Percentiles rank a stretch among this genome's conserved stretches.
phyloP scores from a whole-genome alignment of 2,329 filamentous ascomycete species.

The Colletotrichum eremochloae region DNA sequence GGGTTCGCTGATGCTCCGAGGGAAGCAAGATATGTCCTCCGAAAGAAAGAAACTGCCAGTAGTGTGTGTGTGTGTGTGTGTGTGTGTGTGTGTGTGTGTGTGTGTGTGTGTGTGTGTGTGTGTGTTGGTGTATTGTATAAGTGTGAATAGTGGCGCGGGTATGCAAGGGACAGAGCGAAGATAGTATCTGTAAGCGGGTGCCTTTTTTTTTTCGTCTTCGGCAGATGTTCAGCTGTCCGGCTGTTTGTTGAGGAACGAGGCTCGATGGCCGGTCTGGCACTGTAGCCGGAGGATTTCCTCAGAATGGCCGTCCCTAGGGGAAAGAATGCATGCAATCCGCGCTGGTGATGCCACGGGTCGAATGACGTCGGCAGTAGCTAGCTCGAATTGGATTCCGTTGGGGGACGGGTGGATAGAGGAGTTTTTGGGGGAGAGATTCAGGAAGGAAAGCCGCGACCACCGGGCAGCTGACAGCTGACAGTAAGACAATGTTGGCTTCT shows the following conservation, averaged over 20 bases:
- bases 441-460: neutral
- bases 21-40: neutral
- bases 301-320: slow-evolving; percentile 30
- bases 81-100: neutral
- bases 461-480: neutral
- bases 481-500: neutral
- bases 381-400: slow-evolving; percentile 39
- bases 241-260: slow-evolving; percentile 22
- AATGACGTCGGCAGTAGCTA: slow-evolving; percentile 39
- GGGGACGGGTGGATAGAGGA: slow-evolving; percentile 22
- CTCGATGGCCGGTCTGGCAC: neutral
- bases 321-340: slow-evolving; percentile 23
- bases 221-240: neutral
- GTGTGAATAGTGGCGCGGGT: neutral
- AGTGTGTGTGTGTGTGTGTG: slow-evolving; percentile 3
- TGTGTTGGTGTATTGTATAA: neutral
- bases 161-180: slow-evolving; percentile 11
- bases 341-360: slow-evolving; percentile 40
- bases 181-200: slow-evolving; percentile 9
- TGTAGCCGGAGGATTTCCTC: slow-evolving; percentile 19
- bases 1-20: slow-evolving; percentile 4
- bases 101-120: slow-evolving; percentile 2
- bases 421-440: neutral
- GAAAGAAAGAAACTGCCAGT: neutral
- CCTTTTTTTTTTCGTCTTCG: neutral